Evolutionary conservation across 805 yeast species (phyloP), one percentile per base, ranked within the genome.

Genomic region (Komagataella kurtzmanii): DNA sequence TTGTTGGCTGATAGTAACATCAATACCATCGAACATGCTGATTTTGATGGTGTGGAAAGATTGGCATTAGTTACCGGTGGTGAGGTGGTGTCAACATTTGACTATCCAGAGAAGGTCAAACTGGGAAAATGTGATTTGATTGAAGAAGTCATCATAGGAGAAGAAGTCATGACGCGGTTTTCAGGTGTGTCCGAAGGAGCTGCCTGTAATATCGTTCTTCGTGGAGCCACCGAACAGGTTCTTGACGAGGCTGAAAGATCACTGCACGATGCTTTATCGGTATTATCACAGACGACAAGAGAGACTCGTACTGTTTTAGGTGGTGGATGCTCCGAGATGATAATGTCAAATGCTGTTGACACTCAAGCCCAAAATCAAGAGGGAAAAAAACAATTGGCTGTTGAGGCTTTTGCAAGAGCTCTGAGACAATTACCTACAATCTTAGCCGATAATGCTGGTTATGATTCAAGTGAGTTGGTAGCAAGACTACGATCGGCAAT

Each of bases 151-250:
- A 79, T 89, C 57, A 86, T 93, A 64, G 99, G 98, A 54, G 98
- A 93, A 63, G 95, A 88, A 61, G 72, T 83, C 5, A 85, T 88
- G 79, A 79, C 90, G 55, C 88, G 85, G 67, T 93, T 93, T 62
- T 81, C 93, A n/a, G 99, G 99, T 30, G 95, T 91, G 55, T 84
- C 88, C 51, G 90, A 90, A 14, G 96, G 97, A 54, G 88, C 88
- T 68, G 98, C 98, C 4, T 93, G 99, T 74, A 89, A 97, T 2
- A 81, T 93, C 60, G 96, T 93, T 23, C 72, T 93, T 58, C 80
- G 99, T 66, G 99, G 99, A 57, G 98, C 99, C 56, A 96, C 98
- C 21, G 97, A 91, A 62, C 99, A 93, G 74, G 95, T 93, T 45
- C 83, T 93, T 62, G 97, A 96, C 52, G 99, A 93, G 72, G 97